Conservation (phyloP, 2,329 filamentous ascomycete genomes). For the Trichoderma guizhouense region DNA sequence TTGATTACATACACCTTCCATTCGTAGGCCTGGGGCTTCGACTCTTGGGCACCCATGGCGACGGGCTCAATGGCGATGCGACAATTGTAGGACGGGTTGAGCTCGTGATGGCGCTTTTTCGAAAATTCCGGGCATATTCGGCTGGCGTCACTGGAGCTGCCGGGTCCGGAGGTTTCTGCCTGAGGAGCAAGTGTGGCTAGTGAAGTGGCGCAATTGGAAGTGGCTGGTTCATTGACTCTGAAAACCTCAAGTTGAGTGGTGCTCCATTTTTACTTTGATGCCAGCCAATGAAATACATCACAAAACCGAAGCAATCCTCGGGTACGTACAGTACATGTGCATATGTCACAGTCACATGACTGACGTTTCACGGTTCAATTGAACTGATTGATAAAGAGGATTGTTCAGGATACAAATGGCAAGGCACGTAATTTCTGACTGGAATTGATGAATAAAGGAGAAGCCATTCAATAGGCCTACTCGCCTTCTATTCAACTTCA, state of each 20-base stretch:
- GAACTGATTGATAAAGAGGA: background rate
- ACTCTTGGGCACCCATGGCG: conserved; percentile 56
- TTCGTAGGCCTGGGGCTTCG: conserved; percentile 47
- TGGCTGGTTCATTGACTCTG: background rate
- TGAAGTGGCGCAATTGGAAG: conserved; percentile 3
- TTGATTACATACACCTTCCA: conserved; percentile 54
- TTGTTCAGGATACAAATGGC: background rate
- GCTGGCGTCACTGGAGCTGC: conserved; percentile 31
- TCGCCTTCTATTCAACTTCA: background rate
- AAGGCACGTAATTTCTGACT: background rate
- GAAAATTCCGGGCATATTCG: conserved; percentile 37
- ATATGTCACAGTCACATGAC: background rate
- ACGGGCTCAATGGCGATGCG: conserved; percentile 37
- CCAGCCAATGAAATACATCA: too few species aligned
- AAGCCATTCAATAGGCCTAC: background rate
- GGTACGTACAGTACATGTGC: background rate
- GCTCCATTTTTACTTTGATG: too few species aligned
- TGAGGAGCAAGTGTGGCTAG: conserved; percentile 27
- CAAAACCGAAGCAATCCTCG: background rate
- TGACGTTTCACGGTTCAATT: background rate
- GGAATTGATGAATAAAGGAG: background rate
- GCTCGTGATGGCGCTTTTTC: conserved; percentile 30
- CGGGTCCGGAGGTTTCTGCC: conserved; percentile 27
- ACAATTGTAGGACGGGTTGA: conserved; percentile 27
- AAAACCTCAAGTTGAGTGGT: background rate